These are phyloP conservation scores for Artemisia argyi DNA, from an alignment of 129 eudicot genomes.

Conservation along the genomic window DNA sequence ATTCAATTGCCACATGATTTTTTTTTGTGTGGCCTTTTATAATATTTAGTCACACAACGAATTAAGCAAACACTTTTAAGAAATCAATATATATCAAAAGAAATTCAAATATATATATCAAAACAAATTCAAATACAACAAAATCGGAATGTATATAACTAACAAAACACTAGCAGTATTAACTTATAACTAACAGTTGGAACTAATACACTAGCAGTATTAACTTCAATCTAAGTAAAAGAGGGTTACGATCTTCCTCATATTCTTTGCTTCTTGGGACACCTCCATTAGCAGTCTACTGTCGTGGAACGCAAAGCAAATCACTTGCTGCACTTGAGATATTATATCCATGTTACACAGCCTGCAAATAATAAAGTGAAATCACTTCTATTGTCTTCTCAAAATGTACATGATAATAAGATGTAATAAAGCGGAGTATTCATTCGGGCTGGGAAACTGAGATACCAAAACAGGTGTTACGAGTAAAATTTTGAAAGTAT, in stretches of 20 bases:
- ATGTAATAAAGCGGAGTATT: conserved; percentile 27
- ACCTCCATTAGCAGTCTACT: conserved; percentile 96
- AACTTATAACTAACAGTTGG: too few species aligned
- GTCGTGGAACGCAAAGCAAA: conserved; percentile 95
- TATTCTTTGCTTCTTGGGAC: conserved; percentile 95
- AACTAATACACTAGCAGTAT: too few species aligned
- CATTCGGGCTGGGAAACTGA: too few species aligned
- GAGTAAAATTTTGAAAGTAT: not conserved
- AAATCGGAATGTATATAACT: too few species aligned
- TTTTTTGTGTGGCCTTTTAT: too few species aligned
- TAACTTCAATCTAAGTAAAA: conserved; percentile 88
- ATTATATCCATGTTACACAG: conserved; percentile 98
- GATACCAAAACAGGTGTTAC: not conserved
- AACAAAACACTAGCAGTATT: too few species aligned
- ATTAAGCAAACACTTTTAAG: too few species aligned
- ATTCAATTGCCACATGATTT: too few species aligned
- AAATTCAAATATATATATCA: too few species aligned
- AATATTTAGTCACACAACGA: too few species aligned
- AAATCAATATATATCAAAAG: too few species aligned
- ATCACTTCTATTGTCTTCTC: conserved; percentile 4
- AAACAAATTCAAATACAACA: too few species aligned
- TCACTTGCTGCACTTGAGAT: conserved; percentile 93
- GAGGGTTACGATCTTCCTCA: conserved; percentile 92
- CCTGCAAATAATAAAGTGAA: conserved; percentile 46
- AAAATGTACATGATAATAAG: not conserved